Evolutionary conservation across 768 basidiomycete species (phyloP).

Genomic region (Asterophora lycoperdoides): DNA sequence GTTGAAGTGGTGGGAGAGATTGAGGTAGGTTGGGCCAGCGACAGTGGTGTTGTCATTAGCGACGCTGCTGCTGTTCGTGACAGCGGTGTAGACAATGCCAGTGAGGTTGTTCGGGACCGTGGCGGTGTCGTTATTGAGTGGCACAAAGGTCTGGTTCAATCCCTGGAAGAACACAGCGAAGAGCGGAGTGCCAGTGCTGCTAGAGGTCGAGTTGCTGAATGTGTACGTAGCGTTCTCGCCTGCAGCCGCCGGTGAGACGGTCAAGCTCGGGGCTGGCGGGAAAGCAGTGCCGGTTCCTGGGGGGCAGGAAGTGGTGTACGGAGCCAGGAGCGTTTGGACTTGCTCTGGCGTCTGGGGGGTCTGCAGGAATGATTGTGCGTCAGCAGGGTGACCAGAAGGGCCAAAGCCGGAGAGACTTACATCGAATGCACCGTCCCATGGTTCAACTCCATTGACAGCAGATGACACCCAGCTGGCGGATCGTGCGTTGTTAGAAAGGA

Average conservation of each 20-base stretch:
- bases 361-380: slow-evolving; percentile 1
- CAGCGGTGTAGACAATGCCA: slow-evolving; percentile 9
- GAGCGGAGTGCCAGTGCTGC: slow-evolving; percentile 13
- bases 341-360: slow-evolving; percentile 14
- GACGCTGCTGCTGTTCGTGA: slow-evolving; percentile 10
- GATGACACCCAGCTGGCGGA: slow-evolving; percentile 43
- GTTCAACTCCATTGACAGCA: slow-evolving; percentile 29
- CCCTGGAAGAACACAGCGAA: slow-evolving; percentile 42
- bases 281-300: slow-evolving; percentile 42
- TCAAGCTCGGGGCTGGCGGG: slow-evolving; percentile 40
- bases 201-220: slow-evolving; percentile 20
- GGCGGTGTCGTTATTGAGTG: slow-evolving; percentile 9
- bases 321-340: slow-evolving; percentile 25
- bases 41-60: slow-evolving; percentile 6
- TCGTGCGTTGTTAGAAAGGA: slow-evolving; percentile 47
- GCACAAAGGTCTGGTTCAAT: slow-evolving; percentile 21
- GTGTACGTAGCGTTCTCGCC: slow-evolving; percentile 25
- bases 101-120: slow-evolving; percentile 9
- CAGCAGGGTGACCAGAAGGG: not conserved
- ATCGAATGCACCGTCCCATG: slow-evolving; percentile 44
- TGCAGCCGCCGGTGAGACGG: slow-evolving; percentile 21
- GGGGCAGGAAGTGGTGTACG: slow-evolving; percentile 40
- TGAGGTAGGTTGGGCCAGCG: slow-evolving; percentile 12
- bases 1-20: slow-evolving; percentile 5
- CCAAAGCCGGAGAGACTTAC: slow-evolving; percentile 12